Conservation (phyloP, 352 stramenopile species). For the Pythium sp. region DNA sequence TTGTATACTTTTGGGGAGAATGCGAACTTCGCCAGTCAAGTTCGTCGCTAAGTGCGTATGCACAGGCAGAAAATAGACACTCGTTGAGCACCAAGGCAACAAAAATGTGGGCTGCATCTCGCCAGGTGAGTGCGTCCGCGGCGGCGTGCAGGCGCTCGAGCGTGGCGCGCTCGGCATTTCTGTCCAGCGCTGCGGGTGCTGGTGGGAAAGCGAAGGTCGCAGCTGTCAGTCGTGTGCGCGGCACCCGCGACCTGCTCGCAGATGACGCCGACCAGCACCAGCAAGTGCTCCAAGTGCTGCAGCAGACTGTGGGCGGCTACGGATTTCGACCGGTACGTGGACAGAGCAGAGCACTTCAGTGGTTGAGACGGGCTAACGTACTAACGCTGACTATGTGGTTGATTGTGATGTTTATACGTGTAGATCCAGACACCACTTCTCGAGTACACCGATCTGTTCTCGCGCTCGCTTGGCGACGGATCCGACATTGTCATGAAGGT, state of each 20-base stretch:
- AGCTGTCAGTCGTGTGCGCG: conserved; percentile 56
- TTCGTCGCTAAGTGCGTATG: too few species aligned
- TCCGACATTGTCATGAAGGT: conserved; percentile 90
- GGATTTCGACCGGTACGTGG: conserved; percentile 66
- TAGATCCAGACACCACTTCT: conserved; percentile 82
- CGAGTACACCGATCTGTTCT: conserved; percentile 87
- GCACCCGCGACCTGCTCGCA: conserved; percentile 68
- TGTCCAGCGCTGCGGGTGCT: not conserved
- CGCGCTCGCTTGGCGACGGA: conserved; percentile 71
- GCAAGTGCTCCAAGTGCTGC: conserved; percentile 52
- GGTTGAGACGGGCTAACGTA: not conserved
- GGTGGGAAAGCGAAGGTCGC: conserved; percentile 23
- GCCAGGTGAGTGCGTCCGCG: not conserved
- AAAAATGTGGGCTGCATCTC: conserved; percentile 12
- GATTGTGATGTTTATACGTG: not conserved
- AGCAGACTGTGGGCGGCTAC: conserved; percentile 61
- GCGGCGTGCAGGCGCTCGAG: not conserved
- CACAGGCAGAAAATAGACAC: too few species aligned
- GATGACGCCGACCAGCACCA: conserved; percentile 65
- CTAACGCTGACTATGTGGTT: not conserved
- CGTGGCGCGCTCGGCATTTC: not conserved
- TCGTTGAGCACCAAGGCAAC: not conserved
- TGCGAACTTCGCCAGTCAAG: too few species aligned
- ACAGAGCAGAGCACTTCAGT: not conserved
- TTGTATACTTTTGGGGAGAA: too few species aligned